Evolutionary conservation across 2,329 filamentous ascomycete genomes (phyloP).

Genomic region (Penicillium sclerotiorum): DNA sequence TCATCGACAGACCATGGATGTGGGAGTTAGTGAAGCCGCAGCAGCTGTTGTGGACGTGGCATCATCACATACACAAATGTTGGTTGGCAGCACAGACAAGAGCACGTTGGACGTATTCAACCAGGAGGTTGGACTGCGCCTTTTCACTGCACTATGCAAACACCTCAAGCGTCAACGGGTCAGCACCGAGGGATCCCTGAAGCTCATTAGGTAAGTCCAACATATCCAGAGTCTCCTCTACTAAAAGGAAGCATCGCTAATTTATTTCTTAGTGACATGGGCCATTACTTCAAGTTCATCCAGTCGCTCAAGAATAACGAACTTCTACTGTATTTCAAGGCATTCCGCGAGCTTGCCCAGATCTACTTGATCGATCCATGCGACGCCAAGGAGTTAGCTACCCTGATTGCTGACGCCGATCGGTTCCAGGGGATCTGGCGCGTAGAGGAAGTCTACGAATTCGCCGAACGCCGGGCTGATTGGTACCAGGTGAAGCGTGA

Average conservation of each 20-base stretch:
- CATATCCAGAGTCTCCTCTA: background rate
- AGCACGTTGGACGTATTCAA: constrained; percentile 98
- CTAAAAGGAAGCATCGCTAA: constrained; percentile 4
- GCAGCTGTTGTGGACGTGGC: constrained; percentile 81
- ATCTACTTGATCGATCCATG: constrained; percentile 88
- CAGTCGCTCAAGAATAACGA: constrained; percentile 79
- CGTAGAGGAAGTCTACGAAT: constrained; percentile 96
- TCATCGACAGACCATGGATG: constrained; percentile 38
- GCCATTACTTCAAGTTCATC: constrained; percentile 86
- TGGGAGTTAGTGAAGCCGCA: constrained; percentile 76
- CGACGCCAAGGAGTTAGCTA: constrained; percentile 92
- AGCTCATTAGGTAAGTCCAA: constrained; percentile 69
- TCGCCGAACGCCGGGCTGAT: constrained; percentile 88
- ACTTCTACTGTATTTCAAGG: constrained; percentile 85
- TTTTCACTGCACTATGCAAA: constrained; percentile 93
- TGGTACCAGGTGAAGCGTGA: constrained; percentile 89
- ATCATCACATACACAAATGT: constrained; percentile 85
- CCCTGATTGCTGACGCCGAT: constrained; percentile 88
- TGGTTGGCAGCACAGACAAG: constrained; percentile 94
- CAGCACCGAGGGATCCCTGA: constrained; percentile 84
- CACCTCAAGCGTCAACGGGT: constrained; percentile 95
- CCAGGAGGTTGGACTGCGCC: constrained; percentile 88
- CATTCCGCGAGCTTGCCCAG: constrained; percentile 87
- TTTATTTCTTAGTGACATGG: constrained; percentile 75
- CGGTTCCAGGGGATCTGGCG: constrained; percentile 90